Base-by-base conservation (phyloP, 2,329 filamentous ascomycete species). In the Aspergillus sp. region DNA sequence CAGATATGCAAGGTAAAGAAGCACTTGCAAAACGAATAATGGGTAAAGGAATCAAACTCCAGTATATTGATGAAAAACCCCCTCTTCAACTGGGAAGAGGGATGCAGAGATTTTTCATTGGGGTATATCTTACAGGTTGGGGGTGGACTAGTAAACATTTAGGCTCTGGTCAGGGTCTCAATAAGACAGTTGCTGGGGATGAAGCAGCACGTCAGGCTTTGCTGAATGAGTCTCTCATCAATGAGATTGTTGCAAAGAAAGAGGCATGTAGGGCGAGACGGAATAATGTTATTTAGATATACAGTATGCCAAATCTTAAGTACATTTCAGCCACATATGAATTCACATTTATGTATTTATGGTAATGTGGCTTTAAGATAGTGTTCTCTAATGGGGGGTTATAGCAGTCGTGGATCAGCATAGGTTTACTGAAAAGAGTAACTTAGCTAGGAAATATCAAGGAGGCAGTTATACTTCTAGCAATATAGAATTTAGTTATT, bases 21-120 rank as follows among this genome's bases (percentile, higher is more conserved):
- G 55, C 67, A 28, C 65, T 86, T 5, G 67, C 70, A 7, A 71
- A 70, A 37, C 58, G 67, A 27, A 72, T 90, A 7, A 73, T 77
- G 40, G 73, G 72, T 1, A 79, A 71, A 37, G 81, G 79, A 1
- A 69, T 85, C 35, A 76, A 68, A 43, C 65, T 90, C 10, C 70
- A 74, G 10, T 90, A 89, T 57, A 69, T 65, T n/a, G 65, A 72
- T 33, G 71, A 74, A 44, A 61, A 56, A 28, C 56, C 60, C 3
- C 57, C 61, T 8, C 35, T 66, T 19, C 48, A 59, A 27, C 52
- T 61, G 35, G 58, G 60, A 33, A 62, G 62, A 27, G 68, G 70
- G 8, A 63, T 59, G 7, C 63, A 70, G 42, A 66, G 58, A 1
- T 75, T 68, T 43, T 71, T 62, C 44, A 60, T 75, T 31, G 70